These are phyloP conservation scores for Pseudocercospora vitis DNA, from an alignment of 2,329 filamentous ascomycete genomes.

Conservation along the genomic window DNA sequence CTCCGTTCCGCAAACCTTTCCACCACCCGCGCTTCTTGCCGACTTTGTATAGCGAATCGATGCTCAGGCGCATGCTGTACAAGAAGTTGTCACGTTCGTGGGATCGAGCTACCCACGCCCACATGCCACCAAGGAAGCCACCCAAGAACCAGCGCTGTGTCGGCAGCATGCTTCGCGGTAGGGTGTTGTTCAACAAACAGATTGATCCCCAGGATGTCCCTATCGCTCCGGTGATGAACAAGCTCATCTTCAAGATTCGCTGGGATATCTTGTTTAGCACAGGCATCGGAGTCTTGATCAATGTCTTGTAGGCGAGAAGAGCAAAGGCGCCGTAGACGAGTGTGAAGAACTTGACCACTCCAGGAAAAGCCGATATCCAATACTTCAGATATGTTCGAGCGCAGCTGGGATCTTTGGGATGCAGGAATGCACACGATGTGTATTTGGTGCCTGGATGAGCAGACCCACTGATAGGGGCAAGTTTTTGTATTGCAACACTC, in stretches of 20 bases:
- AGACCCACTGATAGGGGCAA: conserved; percentile 75
- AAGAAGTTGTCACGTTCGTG: conserved; percentile 69
- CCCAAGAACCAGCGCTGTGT: conserved; percentile 88
- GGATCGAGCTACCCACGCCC: conserved; percentile 73
- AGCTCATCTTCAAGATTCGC: conserved; percentile 69
- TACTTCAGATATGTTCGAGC: conserved; percentile 83
- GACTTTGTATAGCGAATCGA: conserved; percentile 88
- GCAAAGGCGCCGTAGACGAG: conserved; percentile 71
- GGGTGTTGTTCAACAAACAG: conserved; percentile 79
- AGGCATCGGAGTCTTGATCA: conserved; percentile 68
- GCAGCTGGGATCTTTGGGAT: conserved; percentile 85
- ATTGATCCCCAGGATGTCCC: conserved; percentile 85
- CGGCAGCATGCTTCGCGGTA: conserved; percentile 72
- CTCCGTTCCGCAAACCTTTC: conserved; percentile 76
- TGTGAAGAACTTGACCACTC: conserved; percentile 74
- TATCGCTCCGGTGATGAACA: conserved; percentile 79
- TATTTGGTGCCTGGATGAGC: conserved; percentile 84
- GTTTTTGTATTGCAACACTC: conserved; percentile 58
- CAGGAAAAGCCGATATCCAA: conserved; percentile 79
- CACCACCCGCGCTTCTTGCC: conserved; percentile 89
- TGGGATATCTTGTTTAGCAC: conserved; percentile 67
- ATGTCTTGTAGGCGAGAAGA: conserved; percentile 64
- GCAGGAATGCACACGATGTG: conserved; percentile 84
- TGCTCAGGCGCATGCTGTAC: conserved; percentile 72
- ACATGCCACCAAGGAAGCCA: conserved; percentile 80